Conservation (phyloP, 73 alveolate species). For the Urostyla sp. region DNA sequence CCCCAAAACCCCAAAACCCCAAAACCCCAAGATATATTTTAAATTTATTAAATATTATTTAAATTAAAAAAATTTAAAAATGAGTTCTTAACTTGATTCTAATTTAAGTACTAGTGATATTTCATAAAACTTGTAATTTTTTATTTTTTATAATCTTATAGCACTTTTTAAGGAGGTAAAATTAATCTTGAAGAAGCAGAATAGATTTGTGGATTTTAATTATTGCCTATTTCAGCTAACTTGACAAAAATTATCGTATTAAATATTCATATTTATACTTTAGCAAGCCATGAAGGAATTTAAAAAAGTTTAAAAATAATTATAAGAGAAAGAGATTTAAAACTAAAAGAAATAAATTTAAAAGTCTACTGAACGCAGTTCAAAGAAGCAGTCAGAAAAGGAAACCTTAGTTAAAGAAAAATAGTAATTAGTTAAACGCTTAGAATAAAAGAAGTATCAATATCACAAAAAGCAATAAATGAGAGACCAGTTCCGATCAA, state of each 20-base stretch:
- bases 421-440: background rate
- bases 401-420: slow-evolving; percentile 20
- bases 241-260: slow-evolving; percentile 41
- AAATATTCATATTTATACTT: background rate
- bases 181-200: slow-evolving; percentile 41
- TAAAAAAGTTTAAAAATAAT: background rate
- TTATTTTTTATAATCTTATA: too few species aligned
- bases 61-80: too few species aligned
- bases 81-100: too few species aligned
- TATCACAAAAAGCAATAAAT: slow-evolving; percentile 16
- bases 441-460: slow-evolving; percentile 23
- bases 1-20: too few species aligned
- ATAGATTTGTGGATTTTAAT: slow-evolving; percentile 15
- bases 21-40: too few species aligned
- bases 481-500: slow-evolving; percentile 24
- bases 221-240: slow-evolving; percentile 10
- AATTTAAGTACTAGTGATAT: too few species aligned
- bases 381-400: slow-evolving; percentile 2
- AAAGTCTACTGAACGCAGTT: background rate
- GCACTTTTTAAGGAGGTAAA: too few species aligned
- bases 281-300: slow-evolving; percentile 40
- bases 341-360: background rate
- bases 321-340: background rate
- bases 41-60: too few species aligned
- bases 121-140: too few species aligned